Evolutionary conservation across 148 eudicot species (phyloP).

Genomic region (Bassia scoparia): DNA sequence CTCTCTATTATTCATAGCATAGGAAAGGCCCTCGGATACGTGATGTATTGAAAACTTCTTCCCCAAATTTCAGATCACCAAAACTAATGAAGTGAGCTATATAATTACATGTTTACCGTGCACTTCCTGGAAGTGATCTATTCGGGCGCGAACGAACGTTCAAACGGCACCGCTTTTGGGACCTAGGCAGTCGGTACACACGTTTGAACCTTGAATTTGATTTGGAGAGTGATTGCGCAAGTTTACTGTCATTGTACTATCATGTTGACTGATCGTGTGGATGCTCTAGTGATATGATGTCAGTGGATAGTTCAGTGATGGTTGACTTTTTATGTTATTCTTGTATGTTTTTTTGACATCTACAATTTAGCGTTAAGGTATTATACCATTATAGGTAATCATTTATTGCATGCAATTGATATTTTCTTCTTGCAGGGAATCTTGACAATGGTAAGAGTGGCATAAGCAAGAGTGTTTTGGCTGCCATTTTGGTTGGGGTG

Average conservation of each 20-base stretch:
- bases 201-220: constrained; percentile 4
- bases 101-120: constrained; percentile 54
- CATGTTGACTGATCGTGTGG: neutral
- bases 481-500: constrained; percentile 39
- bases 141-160: constrained; percentile 97
- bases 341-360: neutral
- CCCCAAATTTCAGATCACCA: constrained; percentile 39
- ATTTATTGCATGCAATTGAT: constrained; percentile 4
- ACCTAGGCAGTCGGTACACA: too few relatives aligned
- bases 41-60: constrained; percentile 78
- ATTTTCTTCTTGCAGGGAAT: constrained; percentile 38
- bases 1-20: constrained; percentile 55
- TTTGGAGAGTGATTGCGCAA: neutral
- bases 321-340: too few relatives aligned
- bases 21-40: constrained; percentile 91
- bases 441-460: constrained; percentile 26
- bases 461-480: constrained; percentile 46
- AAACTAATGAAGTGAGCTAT: constrained; percentile 55
- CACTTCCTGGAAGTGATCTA: constrained; percentile 46
- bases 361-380: too few relatives aligned
- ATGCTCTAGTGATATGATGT: too few relatives aligned
- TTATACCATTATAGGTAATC: too few relatives aligned
- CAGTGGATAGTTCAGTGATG: too few relatives aligned
- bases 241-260: too few relatives aligned
- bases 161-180: constrained; percentile 81